Percentiles rank a stretch among this genome's conserved stretches.
phyloP scores from a whole-genome alignment of 345 rosid species.

The Pugionium cornutum region DNA sequence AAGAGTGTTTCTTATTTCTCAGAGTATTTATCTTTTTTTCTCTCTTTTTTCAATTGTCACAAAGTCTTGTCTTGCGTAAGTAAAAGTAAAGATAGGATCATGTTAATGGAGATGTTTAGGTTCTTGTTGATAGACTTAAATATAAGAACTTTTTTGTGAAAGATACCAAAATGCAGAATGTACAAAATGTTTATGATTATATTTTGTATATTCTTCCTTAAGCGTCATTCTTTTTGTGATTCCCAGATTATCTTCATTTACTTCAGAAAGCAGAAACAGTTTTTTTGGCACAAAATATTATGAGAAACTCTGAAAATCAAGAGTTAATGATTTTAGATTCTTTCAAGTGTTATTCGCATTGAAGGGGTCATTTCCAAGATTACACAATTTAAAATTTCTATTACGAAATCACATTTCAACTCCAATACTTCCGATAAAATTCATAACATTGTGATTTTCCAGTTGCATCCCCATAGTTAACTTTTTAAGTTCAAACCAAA shows the following conservation, averaged over 20 bases:
- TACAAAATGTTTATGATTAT: not conserved
- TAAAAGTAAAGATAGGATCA: not conserved
- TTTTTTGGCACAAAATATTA: not conserved
- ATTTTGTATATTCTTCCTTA: constrained; percentile 6
- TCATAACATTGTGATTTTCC: constrained; percentile 22
- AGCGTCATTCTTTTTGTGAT: constrained; percentile 25
- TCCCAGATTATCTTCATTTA: constrained; percentile 27
- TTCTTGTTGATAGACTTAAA: too few relatives aligned
- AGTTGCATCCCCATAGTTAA: constrained; percentile 24
- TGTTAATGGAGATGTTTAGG: too few relatives aligned
- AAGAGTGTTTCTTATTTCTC: constrained; percentile 22
- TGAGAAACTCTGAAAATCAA: too few relatives aligned
- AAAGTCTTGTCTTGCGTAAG: not conserved
- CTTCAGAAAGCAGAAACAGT: not conserved
- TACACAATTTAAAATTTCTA: too few relatives aligned
- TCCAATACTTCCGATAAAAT: constrained; percentile 20
- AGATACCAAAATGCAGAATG: constrained; percentile 7
- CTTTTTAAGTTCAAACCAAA: constrained; percentile 15
- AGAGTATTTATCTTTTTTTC: not conserved
- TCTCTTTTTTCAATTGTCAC: not conserved
- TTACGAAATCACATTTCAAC: constrained; percentile 3
- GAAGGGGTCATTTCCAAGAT: too few relatives aligned
- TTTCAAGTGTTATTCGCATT: too few relatives aligned
- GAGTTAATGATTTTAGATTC: too few relatives aligned
- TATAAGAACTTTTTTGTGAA: too few relatives aligned